Percentiles rank a stretch among this genome's conserved stretches.
Conservation (phyloP, 305 asterid species). For the Fraxinus sp. region DNA sequence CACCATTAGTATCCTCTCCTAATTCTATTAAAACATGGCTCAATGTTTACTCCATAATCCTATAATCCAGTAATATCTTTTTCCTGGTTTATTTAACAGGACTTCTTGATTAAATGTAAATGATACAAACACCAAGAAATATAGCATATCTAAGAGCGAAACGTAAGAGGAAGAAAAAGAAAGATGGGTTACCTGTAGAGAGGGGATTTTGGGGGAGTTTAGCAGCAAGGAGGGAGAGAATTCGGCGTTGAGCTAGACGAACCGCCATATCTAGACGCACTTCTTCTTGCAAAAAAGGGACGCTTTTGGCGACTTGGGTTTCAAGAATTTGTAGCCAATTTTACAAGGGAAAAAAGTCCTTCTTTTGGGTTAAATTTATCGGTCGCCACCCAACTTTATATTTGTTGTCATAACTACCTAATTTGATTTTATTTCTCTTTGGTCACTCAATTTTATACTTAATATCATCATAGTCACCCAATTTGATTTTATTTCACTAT, state of each 20-base stretch:
- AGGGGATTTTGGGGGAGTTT: constrained; percentile 25
- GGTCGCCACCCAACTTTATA: too few relatives aligned
- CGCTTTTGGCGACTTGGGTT: background rate
- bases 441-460: too few relatives aligned
- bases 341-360: background rate
- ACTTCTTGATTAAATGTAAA: background rate
- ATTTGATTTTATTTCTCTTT: too few relatives aligned
- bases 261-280: constrained; percentile 47
- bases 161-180: background rate
- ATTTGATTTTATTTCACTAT: too few relatives aligned
- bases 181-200: constrained; percentile 40
- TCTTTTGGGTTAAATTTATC: too few relatives aligned
- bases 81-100: background rate
- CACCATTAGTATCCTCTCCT: background rate
- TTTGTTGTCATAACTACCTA: too few relatives aligned
- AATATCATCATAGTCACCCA: too few relatives aligned
- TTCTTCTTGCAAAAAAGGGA: background rate
- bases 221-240: constrained; percentile 52
- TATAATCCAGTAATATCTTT: background rate
- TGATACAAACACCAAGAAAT: background rate
- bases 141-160: background rate
- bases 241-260: constrained; percentile 41
- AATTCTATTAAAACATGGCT: background rate
- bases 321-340: constrained; percentile 9
- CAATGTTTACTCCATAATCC: background rate